Conservation (phyloP, 2,329 filamentous ascomycete genomes). For the Curvularia hawaiiensis region DNA sequence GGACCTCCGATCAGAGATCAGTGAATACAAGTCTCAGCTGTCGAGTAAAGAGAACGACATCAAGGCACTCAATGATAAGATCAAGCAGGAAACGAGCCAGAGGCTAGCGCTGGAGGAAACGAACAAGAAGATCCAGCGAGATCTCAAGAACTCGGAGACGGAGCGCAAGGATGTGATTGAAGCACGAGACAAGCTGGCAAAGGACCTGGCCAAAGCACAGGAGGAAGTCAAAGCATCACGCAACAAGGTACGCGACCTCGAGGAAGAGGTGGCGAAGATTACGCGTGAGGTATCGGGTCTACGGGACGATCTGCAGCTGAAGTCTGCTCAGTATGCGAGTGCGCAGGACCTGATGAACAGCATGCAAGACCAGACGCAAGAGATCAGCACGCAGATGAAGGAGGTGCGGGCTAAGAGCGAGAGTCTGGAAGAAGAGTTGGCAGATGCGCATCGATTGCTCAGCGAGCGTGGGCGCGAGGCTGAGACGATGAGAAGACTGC, state of each 20-base stretch:
- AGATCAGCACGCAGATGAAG: constrained; percentile 89
- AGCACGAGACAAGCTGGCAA: constrained; percentile 70
- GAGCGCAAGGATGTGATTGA: constrained; percentile 81
- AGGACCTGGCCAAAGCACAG: constrained; percentile 73
- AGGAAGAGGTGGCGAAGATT: constrained; percentile 73
- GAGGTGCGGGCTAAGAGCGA: constrained; percentile 83
- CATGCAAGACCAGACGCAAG: constrained; percentile 90
- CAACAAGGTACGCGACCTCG: constrained; percentile 71
- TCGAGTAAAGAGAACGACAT: constrained; percentile 79
- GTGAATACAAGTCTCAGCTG: constrained; percentile 70
- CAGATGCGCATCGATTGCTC: constrained; percentile 84
- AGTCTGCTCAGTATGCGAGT: constrained; percentile 82
- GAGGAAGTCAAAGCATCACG: constrained; percentile 67
- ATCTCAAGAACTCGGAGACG: constrained; percentile 76
- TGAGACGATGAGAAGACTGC: constrained; percentile 89
- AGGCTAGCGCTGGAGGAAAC: constrained; percentile 80
- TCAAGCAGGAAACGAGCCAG: constrained; percentile 73
- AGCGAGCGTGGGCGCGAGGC: constrained; percentile 87
- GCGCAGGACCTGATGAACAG: constrained; percentile 85
- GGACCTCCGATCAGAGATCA: constrained; percentile 77
- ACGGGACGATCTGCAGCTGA: constrained; percentile 81
- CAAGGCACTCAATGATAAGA: constrained; percentile 76
- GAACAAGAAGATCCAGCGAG: constrained; percentile 73
- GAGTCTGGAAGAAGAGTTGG: constrained; percentile 87
- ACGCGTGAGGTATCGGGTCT: constrained; percentile 70